Base-by-base conservation (phyloP, 768 basidiomycete genomes). In the Termitomyces bulborhizus region DNA sequence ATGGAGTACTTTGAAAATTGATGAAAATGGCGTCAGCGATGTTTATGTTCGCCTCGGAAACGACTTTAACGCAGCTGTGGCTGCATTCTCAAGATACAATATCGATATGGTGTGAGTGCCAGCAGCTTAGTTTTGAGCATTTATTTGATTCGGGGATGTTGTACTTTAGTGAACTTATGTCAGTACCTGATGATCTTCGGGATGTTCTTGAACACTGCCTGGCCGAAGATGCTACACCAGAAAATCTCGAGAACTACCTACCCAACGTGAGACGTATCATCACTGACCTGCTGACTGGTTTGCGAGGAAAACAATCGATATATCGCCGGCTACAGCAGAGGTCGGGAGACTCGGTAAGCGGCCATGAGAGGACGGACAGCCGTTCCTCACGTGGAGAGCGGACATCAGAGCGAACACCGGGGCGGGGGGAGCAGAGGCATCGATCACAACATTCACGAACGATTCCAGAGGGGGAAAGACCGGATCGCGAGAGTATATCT, bases 21-120 rank as follows among this genome's bases (percentile, higher is more conserved):
- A 83, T 54, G 93, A 96, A 66, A 73, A 70, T 42, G 78, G 90
- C 61, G 93, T 99, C 66, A 97, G 94, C 77, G 93, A 98, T 69
- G 90, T 97, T 52, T 99, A 99, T 70, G 97, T 99, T 52, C 83
- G 85, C 53, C 77, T 99, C 24, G 97, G 97, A 24, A 98, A 98
- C 70, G 95, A 97, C 67, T 98, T 99, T 76, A 98, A 98, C 66
- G 82, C 84, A 15, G 94, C 94, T 9, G 91, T 95, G 39, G 82
- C 87, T 51, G 93, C 94, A 1, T 99, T 99, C 67, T 80, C 81
- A 2, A 75, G 80, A 12, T 93, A 86, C 61, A 84, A 86, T 58
- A 95, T 99, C 56, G 84, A 89, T 57, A 98, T 98, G 89, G 76
- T 79, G 96, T 98, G 70, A 69, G 92, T 81, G 34, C 42, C 2